Evolutionary conservation across 2,329 filamentous ascomycete genomes (phyloP).

Genomic region (Fusarium cicatricum): DNA sequence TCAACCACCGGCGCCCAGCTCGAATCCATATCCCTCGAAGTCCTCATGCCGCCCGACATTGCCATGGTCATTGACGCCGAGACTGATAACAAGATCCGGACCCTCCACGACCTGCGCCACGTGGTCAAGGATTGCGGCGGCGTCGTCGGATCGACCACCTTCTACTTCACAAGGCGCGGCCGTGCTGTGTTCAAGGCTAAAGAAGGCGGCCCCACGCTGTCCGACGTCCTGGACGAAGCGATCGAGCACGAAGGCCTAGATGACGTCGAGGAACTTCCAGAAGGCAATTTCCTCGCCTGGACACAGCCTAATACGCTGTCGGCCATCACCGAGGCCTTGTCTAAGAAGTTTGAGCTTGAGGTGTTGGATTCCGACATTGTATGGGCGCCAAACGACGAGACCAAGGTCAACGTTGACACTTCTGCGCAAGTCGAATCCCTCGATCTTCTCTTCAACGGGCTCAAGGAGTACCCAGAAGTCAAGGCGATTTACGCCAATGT

Average conservation of each 20-base stretch:
- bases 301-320: slow-evolving; percentile 47
- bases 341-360: slow-evolving; percentile 68
- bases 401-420: slow-evolving; percentile 69
- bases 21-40: slow-evolving; percentile 82
- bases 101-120: slow-evolving; percentile 75
- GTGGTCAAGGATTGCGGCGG: slow-evolving; percentile 78
- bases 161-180: slow-evolving; percentile 86
- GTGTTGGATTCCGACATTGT: slow-evolving; percentile 82
- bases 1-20: slow-evolving; percentile 77
- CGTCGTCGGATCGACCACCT: slow-evolving; percentile 75
- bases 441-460: slow-evolving; percentile 62
- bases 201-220: slow-evolving; percentile 63
- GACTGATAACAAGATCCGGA: slow-evolving; percentile 80
- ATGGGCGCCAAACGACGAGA: slow-evolving; percentile 85
- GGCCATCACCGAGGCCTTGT: slow-evolving; percentile 57
- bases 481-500: slow-evolving; percentile 83
- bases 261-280: slow-evolving; percentile 72
- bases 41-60: slow-evolving; percentile 78
- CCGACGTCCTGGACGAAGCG: slow-evolving; percentile 80
- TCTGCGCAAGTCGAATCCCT: slow-evolving; percentile 65
- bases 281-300: slow-evolving; percentile 73
- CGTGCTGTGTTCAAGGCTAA: slow-evolving; percentile 71
- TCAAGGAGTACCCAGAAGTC: slow-evolving; percentile 76
- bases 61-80: slow-evolving; percentile 86
- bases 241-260: slow-evolving; percentile 82